Conservation (phyloP, 2,329 filamentous ascomycete genomes). For the Calonectria pauciramosa region DNA sequence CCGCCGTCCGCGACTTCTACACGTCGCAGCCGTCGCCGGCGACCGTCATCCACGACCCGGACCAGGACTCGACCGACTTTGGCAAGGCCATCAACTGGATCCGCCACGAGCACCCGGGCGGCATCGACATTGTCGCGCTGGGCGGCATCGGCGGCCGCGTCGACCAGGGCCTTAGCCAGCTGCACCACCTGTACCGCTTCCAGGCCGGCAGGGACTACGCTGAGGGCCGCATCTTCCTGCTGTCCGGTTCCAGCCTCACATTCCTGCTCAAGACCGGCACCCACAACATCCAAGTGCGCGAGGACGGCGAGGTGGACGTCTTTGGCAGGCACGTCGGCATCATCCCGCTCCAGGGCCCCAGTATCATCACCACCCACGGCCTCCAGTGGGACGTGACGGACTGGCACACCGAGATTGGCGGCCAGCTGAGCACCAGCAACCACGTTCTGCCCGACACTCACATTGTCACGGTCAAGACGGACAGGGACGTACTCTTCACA, state of each 20-base stretch:
- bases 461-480: constrained; percentile 74
- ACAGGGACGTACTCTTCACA: constrained; percentile 79
- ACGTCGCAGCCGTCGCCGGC: constrained; percentile 64
- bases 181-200: constrained; percentile 85
- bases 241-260: constrained; percentile 85
- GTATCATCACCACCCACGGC: constrained; percentile 82
- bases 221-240: constrained; percentile 77
- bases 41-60: constrained; percentile 76
- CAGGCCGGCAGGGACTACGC: constrained; percentile 64
- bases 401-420: constrained; percentile 84
- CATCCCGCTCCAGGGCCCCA: constrained; percentile 84
- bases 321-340: constrained; percentile 89
- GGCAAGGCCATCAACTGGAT: constrained; percentile 81
- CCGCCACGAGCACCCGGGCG: constrained; percentile 52
- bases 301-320: constrained; percentile 59
- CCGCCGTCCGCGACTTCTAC: constrained; percentile 77
- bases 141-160: constrained; percentile 91
- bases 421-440: constrained; percentile 84
- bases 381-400: constrained; percentile 91
- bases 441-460: constrained; percentile 73
- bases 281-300: constrained; percentile 77
- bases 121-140: constrained; percentile 79
- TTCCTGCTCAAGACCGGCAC: constrained; percentile 80
- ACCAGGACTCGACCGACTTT: constrained; percentile 93
- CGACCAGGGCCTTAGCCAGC: constrained; percentile 90